Base-by-base conservation (phyloP, 2,329 filamentous ascomycete species). In the Ascochyta clinopodiicola region DNA sequence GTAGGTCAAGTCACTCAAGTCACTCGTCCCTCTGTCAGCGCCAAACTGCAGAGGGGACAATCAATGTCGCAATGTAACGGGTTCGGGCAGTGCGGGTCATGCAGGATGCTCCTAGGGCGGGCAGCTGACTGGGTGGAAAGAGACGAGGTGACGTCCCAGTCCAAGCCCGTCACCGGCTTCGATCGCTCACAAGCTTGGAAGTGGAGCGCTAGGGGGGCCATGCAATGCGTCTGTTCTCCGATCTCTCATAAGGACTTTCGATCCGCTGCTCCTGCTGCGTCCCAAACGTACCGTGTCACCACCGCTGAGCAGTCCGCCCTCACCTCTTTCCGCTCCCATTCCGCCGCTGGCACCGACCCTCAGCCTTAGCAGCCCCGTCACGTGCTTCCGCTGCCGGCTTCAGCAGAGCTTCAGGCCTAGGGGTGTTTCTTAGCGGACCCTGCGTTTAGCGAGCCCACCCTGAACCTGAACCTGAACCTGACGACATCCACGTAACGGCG, bases 11-110 rank as follows among this genome's bases (percentile, higher is more conserved):
- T 43, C 36, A 56, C 17, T 31, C 46, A 35, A 46, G 36, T 43
- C 36, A 56, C 37, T 44, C 46, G 24, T 50, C 37, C 46, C 47
- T 46, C 32, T 15, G 12, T 40, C 19, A 25, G 47, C 46, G 43
- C 22, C 22, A 24, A 24, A 24, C 2, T 5, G 25, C 46, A 46
- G 38, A 19, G 32, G 42, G 42, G 38, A 13, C 47, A 19, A 57
- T 57, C 47, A 19, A 57, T 57, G 54, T 57, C 54, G 54, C 54
- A 57, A 52, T 57, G 38, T 38, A 52, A 42, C 21, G 34, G 44
- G 34, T 31, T 17, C 21, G 43, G 22, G 17, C 6, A 38, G 34
- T 31, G 12, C 21, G 43, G 22, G 17, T 8, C 34, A 43, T 17
- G 32, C 10, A 34, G 40, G 54, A 57, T 47, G 29, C 12, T 31